Base-by-base conservation (phyloP, 805 yeast genomes). In the Metschnikowia baotianmanensis region DNA sequence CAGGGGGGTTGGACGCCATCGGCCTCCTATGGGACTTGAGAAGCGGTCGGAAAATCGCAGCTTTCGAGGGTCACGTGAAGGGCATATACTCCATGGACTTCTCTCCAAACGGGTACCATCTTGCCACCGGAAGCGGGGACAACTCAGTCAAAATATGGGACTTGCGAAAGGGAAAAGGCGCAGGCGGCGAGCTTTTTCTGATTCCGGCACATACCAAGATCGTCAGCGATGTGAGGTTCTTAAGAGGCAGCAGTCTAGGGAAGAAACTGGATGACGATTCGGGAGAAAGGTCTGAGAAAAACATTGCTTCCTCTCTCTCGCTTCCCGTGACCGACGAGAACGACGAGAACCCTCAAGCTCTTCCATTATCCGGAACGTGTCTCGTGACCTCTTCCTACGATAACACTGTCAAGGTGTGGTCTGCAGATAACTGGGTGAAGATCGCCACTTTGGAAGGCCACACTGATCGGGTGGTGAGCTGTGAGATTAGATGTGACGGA, bases 91-190 rank as follows among this genome's bases (percentile, higher is more conserved):
- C 82, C 1, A 56, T 82, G 31, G 87, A 77, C 48, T 91, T 95
- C 85, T 70, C 90, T 4, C 71, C 76, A 1, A 82, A 86, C 60
- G 96, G 96, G 1, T 73, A 73, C 50, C 82, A 82, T 36, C 52
- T 88, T 3, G 89, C 89, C 3, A 82, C 91, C 0, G 97, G 90
- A 3, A 80, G 95, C 43, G 91, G 84, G 0, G 98, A 91, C 62
- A 80, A 88, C 22, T 64, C 79, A 2, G 73, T 88, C 8, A 83
- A 84, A 52, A 71, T 90, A 2, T 91, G 97, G 97, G 99, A 91
- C 64, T 38, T 91, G 26, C 70, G 99, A 26, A 59, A 53, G 36
- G 33, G 99, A 26, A 59, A 53, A 35, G 33, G 36, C 23, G 42
- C 33, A n/a, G 45, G 54, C 32, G 69, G 67, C 40, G 70, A 67